A percentile compares a stretch with the other conserved stretches of the same genome.
These are phyloP conservation scores for Erodium moschatum DNA, from an alignment of 441 rosid genomes.

Conservation along the genomic window DNA sequence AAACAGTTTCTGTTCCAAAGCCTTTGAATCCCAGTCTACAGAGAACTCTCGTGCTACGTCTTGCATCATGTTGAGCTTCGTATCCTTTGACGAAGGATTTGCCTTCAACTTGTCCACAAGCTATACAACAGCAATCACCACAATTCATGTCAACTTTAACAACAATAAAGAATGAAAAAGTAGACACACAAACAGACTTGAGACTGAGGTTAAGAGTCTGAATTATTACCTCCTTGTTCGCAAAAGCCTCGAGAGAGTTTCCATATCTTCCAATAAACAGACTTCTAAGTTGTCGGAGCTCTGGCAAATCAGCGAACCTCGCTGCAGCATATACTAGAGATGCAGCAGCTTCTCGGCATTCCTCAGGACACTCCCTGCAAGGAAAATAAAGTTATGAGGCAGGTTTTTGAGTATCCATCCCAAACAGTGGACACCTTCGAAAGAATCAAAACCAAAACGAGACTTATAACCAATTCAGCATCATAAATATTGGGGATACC, in stretches of 20 bases:
- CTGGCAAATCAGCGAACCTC: conserved; percentile 82
- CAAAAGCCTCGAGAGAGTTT: conserved; percentile 43
- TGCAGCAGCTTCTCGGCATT: conserved; percentile 66
- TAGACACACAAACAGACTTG: no score
- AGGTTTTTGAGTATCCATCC: no score
- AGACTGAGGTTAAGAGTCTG: no score
- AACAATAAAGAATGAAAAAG: no score
- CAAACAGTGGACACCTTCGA: no score
- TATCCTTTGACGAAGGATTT: conserved; percentile 13
- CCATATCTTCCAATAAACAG: conserved; percentile 64
- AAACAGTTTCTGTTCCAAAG: conserved; percentile 24
- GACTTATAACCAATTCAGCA: no score
- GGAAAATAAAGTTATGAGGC: no score
- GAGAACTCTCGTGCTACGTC: conserved; percentile 19
- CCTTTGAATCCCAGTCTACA: conserved; percentile 22
- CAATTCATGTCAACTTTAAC: neutral
- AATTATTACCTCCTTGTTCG: conserved; percentile 50
- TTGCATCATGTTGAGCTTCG: conserved; percentile 21
- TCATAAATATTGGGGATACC: no score
- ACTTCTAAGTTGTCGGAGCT: conserved; percentile 76
- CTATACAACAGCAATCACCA: conserved; percentile 2
- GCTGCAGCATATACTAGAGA: conserved; percentile 92
- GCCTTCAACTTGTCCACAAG: conserved; percentile 18
- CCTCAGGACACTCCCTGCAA: conserved; percentile 79
- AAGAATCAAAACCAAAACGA: no score